Conservation (phyloP, 1,284 basidiomycete species). For the Boletus mariae region DNA sequence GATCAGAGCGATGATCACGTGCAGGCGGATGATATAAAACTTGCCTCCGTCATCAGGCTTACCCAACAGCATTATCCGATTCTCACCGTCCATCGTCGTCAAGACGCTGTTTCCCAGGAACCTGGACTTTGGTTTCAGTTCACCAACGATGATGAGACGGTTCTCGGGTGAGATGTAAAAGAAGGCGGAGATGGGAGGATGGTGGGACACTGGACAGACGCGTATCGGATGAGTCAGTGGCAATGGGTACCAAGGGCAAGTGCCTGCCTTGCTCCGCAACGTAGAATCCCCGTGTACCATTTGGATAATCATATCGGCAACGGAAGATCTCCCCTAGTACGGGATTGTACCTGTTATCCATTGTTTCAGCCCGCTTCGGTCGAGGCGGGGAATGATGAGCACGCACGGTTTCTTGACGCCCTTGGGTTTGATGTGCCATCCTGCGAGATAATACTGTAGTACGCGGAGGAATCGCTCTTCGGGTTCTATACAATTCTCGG, state of each 20-base stretch:
- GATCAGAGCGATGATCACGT: constrained; percentile 9
- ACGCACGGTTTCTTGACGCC: constrained; percentile 98
- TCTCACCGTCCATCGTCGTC: constrained; percentile 95
- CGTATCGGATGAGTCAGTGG: constrained; percentile 4
- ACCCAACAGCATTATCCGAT: constrained; percentile 78
- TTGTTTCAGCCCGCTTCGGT: constrained; percentile 1
- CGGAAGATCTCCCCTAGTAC: constrained; percentile 97
- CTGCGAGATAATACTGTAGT: constrained; percentile 94
- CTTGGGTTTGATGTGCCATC: constrained; percentile 99
- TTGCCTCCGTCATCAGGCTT: constrained; percentile 82
- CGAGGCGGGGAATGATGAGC: constrained; percentile 3
- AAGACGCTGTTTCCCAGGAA: constrained; percentile 97
- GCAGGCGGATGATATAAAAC: constrained; percentile 21
- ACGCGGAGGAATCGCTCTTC: constrained; percentile 92
- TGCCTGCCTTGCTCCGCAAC: constrained; percentile 89
- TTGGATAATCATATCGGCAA: constrained; percentile 90
- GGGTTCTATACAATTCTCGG: constrained; percentile 71
- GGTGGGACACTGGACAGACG: constrained; percentile 71
- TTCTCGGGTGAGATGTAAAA: constrained; percentile 96
- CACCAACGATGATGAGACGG: constrained; percentile 80
- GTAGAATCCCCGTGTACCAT: constrained; percentile 92
- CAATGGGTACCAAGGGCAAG: background rate
- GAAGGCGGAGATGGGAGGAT: constrained; percentile 95
- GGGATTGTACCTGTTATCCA: constrained; percentile 79
- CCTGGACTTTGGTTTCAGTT: constrained; percentile 92